These are phyloP conservation scores for Fistulina hepatica DNA, from an alignment of 1,284 basidiomycete species.

Conservation along the genomic window DNA sequence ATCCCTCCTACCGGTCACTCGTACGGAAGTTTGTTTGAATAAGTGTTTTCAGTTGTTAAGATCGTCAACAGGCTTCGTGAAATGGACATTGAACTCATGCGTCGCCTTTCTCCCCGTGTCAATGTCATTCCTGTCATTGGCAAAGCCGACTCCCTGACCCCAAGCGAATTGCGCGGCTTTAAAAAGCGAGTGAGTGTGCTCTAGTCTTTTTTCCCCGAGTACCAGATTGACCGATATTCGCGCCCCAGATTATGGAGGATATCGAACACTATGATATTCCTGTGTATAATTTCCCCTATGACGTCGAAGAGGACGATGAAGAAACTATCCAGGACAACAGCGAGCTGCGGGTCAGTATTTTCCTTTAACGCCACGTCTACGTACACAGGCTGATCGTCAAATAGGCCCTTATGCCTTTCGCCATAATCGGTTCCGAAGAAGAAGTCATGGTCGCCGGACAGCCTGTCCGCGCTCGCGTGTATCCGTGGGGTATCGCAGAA, in stretches of 20 bases:
- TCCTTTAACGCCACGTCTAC: background rate
- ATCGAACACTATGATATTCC: slow-evolving; percentile 98
- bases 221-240: slow-evolving; percentile 8
- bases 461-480: slow-evolving; percentile 83
- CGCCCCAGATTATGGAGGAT: slow-evolving; percentile 88
- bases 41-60: slow-evolving; percentile 1
- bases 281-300: slow-evolving; percentile 99
- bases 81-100: slow-evolving; percentile 99
- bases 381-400: slow-evolving; percentile 9
- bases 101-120: slow-evolving; percentile 89
- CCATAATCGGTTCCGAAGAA: slow-evolving; percentile 95
- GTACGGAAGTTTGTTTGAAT: slow-evolving; percentile 28
- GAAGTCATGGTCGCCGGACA: slow-evolving; percentile 92
- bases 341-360: slow-evolving; percentile 64
- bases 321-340: slow-evolving; percentile 98
- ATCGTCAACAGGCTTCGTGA: slow-evolving; percentile 65
- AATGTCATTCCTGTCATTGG: slow-evolving; percentile 99
- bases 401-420: slow-evolving; percentile 86
- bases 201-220: background rate
- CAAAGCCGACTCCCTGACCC: slow-evolving; percentile 93
- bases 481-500: slow-evolving; percentile 98
- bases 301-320: slow-evolving; percentile 98
- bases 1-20: slow-evolving; percentile 73
- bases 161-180: slow-evolving; percentile 84
- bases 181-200: slow-evolving; percentile 76